Evolutionary conservation across 371 early-diverging fungal species (phyloP).

Genomic region (Dichotomocladium elegans): DNA sequence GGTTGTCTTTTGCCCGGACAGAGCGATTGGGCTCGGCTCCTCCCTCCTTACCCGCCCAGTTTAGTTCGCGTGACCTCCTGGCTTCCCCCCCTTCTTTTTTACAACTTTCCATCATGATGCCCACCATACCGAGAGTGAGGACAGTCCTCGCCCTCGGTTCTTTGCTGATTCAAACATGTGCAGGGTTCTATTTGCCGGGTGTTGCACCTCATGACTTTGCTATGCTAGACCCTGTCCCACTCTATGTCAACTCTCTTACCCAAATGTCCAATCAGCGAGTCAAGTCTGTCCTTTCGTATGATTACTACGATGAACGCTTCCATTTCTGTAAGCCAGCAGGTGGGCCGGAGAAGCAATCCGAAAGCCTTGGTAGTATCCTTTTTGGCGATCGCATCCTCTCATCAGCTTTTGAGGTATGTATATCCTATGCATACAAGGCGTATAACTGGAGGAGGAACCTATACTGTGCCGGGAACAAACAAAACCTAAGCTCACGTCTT

Average conservation of each 20-base stretch:
- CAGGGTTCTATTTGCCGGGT: slow-evolving; percentile 89
- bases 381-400: slow-evolving; percentile 93
- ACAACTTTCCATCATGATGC: not conserved
- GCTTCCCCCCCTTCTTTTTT: slow-evolving; percentile 59
- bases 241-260: slow-evolving; percentile 86
- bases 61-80: no score
- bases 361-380: slow-evolving; percentile 86
- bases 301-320: slow-evolving; percentile 78
- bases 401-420: slow-evolving; percentile 82
- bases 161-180: slow-evolving; percentile 4
- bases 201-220: slow-evolving; percentile 89
- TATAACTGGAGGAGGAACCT: no score
- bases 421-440: no score
- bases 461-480: no score
- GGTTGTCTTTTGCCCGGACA: no score
- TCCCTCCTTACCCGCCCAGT: no score
- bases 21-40: no score
- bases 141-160: not conserved
- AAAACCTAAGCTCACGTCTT: no score
- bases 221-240: slow-evolving; percentile 60
- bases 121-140: not conserved
- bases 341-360: slow-evolving; percentile 66
- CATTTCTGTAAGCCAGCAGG: slow-evolving; percentile 80
- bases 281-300: slow-evolving; percentile 80
- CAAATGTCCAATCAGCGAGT: slow-evolving; percentile 63